Evolutionary conservation across 2,329 filamentous ascomycete genomes (phyloP).

Genomic region (Pseudogymnoascus sp.): DNA sequence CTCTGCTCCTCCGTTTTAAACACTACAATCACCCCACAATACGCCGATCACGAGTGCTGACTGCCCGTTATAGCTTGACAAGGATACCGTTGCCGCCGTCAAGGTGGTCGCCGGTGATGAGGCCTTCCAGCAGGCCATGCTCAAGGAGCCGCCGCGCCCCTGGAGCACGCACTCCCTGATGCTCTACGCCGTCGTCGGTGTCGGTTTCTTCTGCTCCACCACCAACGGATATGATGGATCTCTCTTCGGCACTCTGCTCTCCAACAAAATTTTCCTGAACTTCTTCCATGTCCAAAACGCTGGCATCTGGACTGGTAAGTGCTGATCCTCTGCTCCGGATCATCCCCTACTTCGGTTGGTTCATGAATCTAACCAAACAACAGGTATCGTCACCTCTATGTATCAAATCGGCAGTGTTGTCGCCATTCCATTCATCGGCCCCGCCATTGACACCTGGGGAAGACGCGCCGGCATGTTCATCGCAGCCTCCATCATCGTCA

Average conservation of each 20-base stretch:
- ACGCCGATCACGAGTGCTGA: neutral
- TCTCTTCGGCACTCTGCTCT: conserved; percentile 42
- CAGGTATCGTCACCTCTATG: conserved; percentile 42
- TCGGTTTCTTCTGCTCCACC: conserved; percentile 43
- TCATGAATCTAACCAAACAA: conserved; percentile 33
- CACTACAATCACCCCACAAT: neutral
- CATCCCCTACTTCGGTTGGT: conserved; percentile 32
- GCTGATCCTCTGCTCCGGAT: neutral
- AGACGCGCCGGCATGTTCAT: conserved; percentile 48
- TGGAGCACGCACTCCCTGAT: conserved; percentile 35
- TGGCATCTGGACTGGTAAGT: conserved; percentile 40
- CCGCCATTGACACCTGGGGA: conserved; percentile 37
- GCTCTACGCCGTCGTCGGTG: conserved; percentile 38
- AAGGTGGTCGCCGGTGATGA: conserved; percentile 45
- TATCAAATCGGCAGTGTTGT: conserved; percentile 41
- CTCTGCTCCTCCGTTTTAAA: neutral
- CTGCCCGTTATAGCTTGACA: neutral
- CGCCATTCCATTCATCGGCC: conserved; percentile 37
- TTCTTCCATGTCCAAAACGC: conserved; percentile 36
- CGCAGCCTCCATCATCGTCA: conserved; percentile 42
- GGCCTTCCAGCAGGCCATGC: conserved; percentile 47
- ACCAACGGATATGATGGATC: conserved; percentile 45
- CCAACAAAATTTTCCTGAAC: conserved; percentile 35
- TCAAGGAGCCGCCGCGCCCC: conserved; percentile 43
- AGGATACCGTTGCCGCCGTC: conserved; percentile 23